Percentiles rank a stretch among this genome's conserved stretches.
phyloP scores from a whole-genome alignment of 2,329 filamentous ascomycete genomes.

The Waltergamsia citrina region DNA sequence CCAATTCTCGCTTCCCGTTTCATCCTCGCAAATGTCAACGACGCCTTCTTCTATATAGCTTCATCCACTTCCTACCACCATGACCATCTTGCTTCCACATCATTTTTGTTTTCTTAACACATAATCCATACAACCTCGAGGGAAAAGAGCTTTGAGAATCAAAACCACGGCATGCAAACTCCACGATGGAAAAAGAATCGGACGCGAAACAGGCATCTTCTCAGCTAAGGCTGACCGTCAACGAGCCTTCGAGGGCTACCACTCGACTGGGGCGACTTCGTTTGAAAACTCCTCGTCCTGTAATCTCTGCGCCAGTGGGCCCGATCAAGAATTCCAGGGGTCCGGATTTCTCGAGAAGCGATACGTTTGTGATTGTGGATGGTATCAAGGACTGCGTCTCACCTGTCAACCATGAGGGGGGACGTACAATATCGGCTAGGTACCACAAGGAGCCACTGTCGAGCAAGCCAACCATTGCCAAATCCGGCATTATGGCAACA shows the following conservation, averaged over 20 bases:
- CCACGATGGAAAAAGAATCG: no score
- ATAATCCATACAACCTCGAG: no score
- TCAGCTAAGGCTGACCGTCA: no score
- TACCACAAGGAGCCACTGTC: conserved; percentile 15
- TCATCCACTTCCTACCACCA: no score
- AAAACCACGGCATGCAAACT: no score
- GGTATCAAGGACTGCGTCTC: conserved; percentile 23
- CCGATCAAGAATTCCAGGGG: conserved; percentile 26
- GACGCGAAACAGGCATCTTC: no score
- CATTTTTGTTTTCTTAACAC: no score
- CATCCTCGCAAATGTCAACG: no score
- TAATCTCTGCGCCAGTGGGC: conserved; percentile 25
- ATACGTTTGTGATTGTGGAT: conserved; percentile 21
- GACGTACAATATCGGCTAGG: conserved; percentile 18
- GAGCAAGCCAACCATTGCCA: conserved; percentile 18
- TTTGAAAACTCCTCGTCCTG: conserved; percentile 8
- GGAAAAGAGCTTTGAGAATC: no score
- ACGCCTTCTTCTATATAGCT: no score
- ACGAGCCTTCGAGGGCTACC: not conserved
- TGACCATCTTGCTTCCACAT: not conserved
- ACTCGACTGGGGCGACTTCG: conserved; percentile 1
- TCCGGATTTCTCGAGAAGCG: conserved; percentile 21
- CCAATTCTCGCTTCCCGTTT: no score
- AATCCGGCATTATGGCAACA: conserved; percentile 15
- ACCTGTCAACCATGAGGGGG: conserved; percentile 4